These are phyloP conservation scores for Trichoderma asperelloides DNA, from an alignment of 495 filamentous ascomycete species.

Conservation along the genomic window DNA sequence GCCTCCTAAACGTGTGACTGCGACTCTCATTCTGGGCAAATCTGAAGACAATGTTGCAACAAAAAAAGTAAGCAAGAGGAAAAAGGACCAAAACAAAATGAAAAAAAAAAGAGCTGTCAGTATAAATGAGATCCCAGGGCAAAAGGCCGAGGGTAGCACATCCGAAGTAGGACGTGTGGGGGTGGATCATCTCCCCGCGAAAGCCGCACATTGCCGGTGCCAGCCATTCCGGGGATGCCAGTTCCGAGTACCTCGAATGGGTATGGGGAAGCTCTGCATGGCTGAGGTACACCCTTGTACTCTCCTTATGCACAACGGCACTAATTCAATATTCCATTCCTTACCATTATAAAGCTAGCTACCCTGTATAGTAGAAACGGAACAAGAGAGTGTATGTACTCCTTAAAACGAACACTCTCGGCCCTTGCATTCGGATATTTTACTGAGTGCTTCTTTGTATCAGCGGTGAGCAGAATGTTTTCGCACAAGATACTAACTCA, in stretches of 20 bases:
- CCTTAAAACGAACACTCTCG: no score
- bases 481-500: no score
- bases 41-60: neutral
- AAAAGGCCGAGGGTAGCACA: neutral
- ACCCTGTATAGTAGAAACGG: no score
- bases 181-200: constrained; percentile 13
- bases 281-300: neutral
- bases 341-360: no score
- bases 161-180: constrained; percentile 10
- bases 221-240: constrained; percentile 11
- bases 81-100: neutral
- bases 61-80: neutral
- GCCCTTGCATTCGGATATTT: no score
- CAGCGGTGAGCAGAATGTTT: no score
- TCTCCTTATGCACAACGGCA: no score
- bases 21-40: constrained; percentile 17
- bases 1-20: constrained; percentile 4
- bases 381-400: neutral
- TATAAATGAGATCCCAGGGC: neutral
- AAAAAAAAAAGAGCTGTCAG: neutral
- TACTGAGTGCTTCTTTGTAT: no score
- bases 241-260: neutral
- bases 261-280: no score
- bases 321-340: no score
- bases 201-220: constrained; percentile 30